Percentiles rank a stretch among this genome's conserved stretches.
Conservation (phyloP, 208 protist genomes). For the Crithidia fasciculata region DNA sequence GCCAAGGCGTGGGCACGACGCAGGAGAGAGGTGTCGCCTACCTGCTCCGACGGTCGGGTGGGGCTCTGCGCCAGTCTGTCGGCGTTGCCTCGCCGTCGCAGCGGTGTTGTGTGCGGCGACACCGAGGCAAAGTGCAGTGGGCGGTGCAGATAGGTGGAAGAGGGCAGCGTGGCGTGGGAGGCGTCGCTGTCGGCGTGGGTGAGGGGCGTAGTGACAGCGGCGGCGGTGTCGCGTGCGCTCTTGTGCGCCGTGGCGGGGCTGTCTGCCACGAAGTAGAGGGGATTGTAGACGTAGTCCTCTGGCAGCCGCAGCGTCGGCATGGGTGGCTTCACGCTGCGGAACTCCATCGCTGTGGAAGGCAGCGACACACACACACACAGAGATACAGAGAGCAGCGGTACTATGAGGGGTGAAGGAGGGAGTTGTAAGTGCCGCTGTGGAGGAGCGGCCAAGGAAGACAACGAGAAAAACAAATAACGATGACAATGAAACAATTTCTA, state of each 20-base stretch:
- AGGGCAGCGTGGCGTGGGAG: constrained; percentile 5
- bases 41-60: not conserved
- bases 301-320: constrained; percentile 29
- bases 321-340: constrained; percentile 1
- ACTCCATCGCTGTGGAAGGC: constrained; percentile 5
- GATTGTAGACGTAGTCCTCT: constrained; percentile 27
- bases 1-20: constrained; percentile 10
- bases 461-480: no score
- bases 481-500: no score
- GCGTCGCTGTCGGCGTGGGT: not conserved
- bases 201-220: not conserved
- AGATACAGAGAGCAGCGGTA: no score
- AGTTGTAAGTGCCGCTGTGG: no score
- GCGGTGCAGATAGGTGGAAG: constrained; percentile 26
- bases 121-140: constrained; percentile 17
- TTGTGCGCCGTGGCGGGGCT: not conserved
- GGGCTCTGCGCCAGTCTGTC: not conserved
- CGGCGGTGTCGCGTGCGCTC: not conserved
- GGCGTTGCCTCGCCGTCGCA: not conserved
- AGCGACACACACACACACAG: no score
- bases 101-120: constrained; percentile 1
- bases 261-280: constrained; percentile 14
- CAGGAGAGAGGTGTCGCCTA: not conserved
- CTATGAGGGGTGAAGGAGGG: no score
- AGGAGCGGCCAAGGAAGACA: no score